Evolutionary conservation across 139 green algal species (phyloP), one percentile per base, ranked within the genome.

Genomic region (Parachlorella kessleri): DNA sequence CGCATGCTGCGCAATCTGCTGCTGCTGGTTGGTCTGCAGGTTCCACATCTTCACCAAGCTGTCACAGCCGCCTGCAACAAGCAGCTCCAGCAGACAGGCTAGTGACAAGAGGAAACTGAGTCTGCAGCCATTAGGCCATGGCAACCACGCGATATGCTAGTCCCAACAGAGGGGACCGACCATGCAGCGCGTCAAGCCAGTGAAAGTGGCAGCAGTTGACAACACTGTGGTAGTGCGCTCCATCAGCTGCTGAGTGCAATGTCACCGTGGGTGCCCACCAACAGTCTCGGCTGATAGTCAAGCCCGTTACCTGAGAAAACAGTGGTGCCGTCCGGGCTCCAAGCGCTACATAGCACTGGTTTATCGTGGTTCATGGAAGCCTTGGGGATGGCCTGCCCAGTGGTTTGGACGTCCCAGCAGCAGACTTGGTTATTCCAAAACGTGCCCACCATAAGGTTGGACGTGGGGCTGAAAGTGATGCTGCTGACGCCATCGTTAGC

Each of bases 41-140:
- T 95, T 91, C 96, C 96, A 99, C 76, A 98, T 91, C 80, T 97
- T 95, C 3, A 93, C 96, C 26, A 89, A 88, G 66, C 97, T 97
- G 88, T 98, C 95, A 76, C 93, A 98, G 42, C 96, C 92, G 8
- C 90, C 91, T 76, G 86, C 79, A 67, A 4, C 4, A 33, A 55
- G n/a, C 8, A 32, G 48, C n/a, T n/a, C n/a, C n/a, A n/a, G n/a
- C n/a, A n/a, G n/a, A n/a, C n/a, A n/a, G 42, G 53, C 30, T 35
- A 6, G 42, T 21, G 48, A 32, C 26, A 35, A 53, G 42, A 35
- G 35, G n/a, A 23, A 33, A n/a, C n/a, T n/a, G n/a, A n/a, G n/a
- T n/a, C n/a, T n/a, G n/a, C n/a, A n/a, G n/a, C n/a, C n/a, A n/a
- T n/a, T n/a, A n/a, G n/a, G n/a, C n/a, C n/a, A n/a, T n/a, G n/a